Conservation (phyloP, 768 basidiomycete genomes). For the Pisolithus microcarpus region DNA sequence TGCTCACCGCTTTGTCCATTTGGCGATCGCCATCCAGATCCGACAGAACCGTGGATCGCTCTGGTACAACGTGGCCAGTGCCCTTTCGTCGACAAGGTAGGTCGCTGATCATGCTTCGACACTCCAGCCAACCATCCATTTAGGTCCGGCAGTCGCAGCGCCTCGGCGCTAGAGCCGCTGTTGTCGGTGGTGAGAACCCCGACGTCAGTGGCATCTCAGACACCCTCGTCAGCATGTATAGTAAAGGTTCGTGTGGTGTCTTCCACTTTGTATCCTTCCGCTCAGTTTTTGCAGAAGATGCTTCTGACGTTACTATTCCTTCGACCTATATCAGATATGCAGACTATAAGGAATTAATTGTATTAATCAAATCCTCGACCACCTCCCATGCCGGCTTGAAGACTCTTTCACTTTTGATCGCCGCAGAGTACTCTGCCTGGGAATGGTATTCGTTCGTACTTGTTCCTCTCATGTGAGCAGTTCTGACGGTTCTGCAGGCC, state of each 20-base stretch:
- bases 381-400: conserved; percentile 71
- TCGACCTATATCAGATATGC: conserved; percentile 85
- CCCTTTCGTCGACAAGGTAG: conserved; percentile 82
- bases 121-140: neutral
- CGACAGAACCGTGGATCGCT: conserved; percentile 78
- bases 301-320: conserved; percentile 76
- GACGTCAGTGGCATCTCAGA: conserved; percentile 61
- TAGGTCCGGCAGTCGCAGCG: conserved; percentile 52
- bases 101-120: conserved; percentile 25
- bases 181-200: conserved; percentile 84
- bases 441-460: conserved; percentile 81
- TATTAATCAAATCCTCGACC: conserved; percentile 67
- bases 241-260: conserved; percentile 53
- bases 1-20: conserved; percentile 63
- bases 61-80: conserved; percentile 86
- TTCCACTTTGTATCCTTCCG: neutral
- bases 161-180: conserved; percentile 78
- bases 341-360: conserved; percentile 64
- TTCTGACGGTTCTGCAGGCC: conserved; percentile 41
- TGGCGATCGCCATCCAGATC: conserved; percentile 50
- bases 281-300: conserved; percentile 50
- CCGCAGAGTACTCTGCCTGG: conserved; percentile 75
- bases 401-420: conserved; percentile 71
- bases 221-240: conserved; percentile 85
- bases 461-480: conserved; percentile 1